Conservation (phyloP, 768 basidiomycete species). For the Chiua virens region DNA sequence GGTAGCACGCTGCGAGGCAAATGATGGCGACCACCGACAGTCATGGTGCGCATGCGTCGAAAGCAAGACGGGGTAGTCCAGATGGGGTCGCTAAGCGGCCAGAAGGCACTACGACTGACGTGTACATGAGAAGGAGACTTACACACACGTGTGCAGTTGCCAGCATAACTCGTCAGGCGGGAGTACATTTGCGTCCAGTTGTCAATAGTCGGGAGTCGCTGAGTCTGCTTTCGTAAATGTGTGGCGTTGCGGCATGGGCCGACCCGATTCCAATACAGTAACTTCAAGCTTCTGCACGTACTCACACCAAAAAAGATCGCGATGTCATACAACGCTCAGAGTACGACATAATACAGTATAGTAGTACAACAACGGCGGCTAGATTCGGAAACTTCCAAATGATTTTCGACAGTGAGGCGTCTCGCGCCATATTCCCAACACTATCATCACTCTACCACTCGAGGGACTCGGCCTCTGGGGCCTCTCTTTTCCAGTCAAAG, state of each 20-base stretch:
- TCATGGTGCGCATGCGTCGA: background rate
- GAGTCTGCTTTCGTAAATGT: too few species aligned
- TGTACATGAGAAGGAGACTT: background rate
- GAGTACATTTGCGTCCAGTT: background rate
- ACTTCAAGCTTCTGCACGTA: too few species aligned
- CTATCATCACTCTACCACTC: background rate
- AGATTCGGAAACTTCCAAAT: too few species aligned
- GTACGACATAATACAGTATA: too few species aligned
- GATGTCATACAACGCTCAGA: too few species aligned
- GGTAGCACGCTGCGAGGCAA: constrained; percentile 16
- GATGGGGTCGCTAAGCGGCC: background rate
- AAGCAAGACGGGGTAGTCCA: background rate
- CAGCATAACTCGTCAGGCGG: background rate
- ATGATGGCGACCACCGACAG: background rate
- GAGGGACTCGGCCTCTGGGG: background rate
- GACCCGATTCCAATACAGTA: too few species aligned
- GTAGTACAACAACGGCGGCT: too few species aligned
- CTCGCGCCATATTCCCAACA: too few species aligned
- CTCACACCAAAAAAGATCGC: too few species aligned
- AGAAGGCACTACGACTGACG: background rate
- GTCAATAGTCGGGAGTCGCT: background rate
- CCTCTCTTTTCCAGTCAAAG: constrained; percentile 36
- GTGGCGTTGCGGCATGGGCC: too few species aligned
- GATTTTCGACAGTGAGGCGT: too few species aligned
- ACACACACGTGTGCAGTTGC: background rate